phyloP scores from a whole-genome alignment of 2,329 filamentous ascomycete species.

The Fusarium sublunatum region DNA sequence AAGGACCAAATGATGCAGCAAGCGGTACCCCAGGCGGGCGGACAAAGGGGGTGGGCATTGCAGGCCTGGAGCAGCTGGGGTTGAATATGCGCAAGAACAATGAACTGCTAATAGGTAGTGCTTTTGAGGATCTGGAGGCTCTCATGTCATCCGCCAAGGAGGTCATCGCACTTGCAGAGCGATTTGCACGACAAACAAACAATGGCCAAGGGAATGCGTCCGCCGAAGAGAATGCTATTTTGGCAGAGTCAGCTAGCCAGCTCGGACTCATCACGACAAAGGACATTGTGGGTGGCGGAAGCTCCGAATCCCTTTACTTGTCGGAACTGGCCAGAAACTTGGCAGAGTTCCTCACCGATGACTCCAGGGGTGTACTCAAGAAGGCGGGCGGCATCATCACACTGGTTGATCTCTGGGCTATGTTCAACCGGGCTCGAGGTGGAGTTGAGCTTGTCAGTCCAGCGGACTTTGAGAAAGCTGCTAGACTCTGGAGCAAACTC shows the following conservation, averaged over 20 bases:
- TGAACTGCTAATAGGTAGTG: slow-evolving; percentile 89
- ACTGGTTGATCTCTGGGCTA: slow-evolving; percentile 90
- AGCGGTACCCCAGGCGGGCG: slow-evolving; percentile 47
- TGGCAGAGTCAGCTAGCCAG: slow-evolving; percentile 81
- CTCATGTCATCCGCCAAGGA: slow-evolving; percentile 98
- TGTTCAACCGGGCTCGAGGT: slow-evolving; percentile 92
- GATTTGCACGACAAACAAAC: slow-evolving; percentile 77
- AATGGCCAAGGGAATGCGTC: slow-evolving; percentile 68
- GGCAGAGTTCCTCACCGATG: slow-evolving; percentile 90
- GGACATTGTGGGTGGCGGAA: slow-evolving; percentile 84
- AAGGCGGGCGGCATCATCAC: slow-evolving; percentile 89
- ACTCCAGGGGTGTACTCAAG: slow-evolving; percentile 79
- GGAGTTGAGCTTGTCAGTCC: slow-evolving; percentile 96
- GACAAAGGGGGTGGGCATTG: slow-evolving; percentile 83
- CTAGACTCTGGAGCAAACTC: slow-evolving; percentile 86
- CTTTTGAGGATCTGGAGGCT: slow-evolving; percentile 95
- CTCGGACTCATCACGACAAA: slow-evolving; percentile 93
- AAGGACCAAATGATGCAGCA: slow-evolving; percentile 48
- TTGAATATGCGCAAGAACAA: slow-evolving; percentile 91
- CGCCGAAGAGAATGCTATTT: slow-evolving; percentile 77
- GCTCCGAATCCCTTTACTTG: slow-evolving; percentile 85
- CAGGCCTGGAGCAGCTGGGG: slow-evolving; percentile 87
- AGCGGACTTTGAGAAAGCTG: slow-evolving; percentile 89
- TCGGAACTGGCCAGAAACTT: slow-evolving; percentile 87
- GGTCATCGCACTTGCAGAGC: slow-evolving; percentile 91